phyloP scores from a whole-genome alignment of 2,329 filamentous ascomycete genomes.

The Calonectria pteridis region DNA sequence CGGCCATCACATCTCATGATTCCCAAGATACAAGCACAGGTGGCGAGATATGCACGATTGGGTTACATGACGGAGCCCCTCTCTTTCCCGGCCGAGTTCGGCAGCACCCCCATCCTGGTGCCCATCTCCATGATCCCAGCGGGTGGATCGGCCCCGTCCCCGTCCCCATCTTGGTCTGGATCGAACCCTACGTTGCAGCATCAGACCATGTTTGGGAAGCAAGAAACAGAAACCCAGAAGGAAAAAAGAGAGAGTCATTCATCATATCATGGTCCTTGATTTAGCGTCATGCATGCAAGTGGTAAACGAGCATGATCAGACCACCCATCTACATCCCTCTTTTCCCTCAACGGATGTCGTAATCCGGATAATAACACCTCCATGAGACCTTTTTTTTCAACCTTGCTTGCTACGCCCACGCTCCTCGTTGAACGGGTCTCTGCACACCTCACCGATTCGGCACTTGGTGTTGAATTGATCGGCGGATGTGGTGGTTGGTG shows the following conservation, averaged over 20 bases:
- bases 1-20: slow-evolving; percentile 2
- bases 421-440: neutral
- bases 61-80: neutral
- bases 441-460: neutral
- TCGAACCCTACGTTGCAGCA: neutral
- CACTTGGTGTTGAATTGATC: neutral
- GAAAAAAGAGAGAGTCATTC: neutral
- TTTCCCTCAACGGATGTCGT: neutral
- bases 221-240: neutral
- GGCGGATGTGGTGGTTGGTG: neutral
- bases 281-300: slow-evolving; percentile 7
- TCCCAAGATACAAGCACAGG: neutral
- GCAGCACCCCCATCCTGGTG: neutral
- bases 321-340: neutral
- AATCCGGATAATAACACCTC: neutral
- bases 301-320: slow-evolving; percentile 2
- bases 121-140: neutral
- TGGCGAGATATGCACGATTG: neutral
- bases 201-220: slow-evolving; percentile 2
- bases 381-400: neutral
- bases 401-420: neutral
- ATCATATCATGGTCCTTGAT: slow-evolving; percentile 5
- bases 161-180: neutral
- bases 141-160: neutral
- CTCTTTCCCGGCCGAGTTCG: neutral